A percentile compares a stretch with the other conserved stretches of the same genome.
phyloP scores from a whole-genome alignment of 345 rosid species.

The Salix exigua region DNA sequence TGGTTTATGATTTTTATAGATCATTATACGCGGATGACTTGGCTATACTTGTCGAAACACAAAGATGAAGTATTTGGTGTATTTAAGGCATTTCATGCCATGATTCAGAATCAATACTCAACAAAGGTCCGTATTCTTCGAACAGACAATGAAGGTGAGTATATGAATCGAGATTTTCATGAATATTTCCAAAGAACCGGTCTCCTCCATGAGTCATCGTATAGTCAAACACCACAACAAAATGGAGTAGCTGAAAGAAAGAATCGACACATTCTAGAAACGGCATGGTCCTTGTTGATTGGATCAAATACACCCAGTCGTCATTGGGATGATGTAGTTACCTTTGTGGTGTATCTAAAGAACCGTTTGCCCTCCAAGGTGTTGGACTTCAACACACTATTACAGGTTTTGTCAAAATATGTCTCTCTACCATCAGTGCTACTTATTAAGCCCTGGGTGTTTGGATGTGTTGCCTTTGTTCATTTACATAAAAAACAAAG shows the following conservation, averaged over 20 bases:
- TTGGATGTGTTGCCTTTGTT: too few species aligned
- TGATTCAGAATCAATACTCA: too few species aligned
- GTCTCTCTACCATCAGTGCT: neutral
- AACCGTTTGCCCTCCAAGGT: neutral
- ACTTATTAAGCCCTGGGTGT: too few species aligned
- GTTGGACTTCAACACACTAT: neutral
- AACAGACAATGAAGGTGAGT: neutral
- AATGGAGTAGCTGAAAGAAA: too few species aligned
- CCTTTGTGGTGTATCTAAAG: neutral
- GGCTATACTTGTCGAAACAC: neutral
- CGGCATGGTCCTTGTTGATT: neutral
- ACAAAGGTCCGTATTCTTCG: too few species aligned
- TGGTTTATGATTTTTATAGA: neutral
- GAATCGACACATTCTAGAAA: neutral
- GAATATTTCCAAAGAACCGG: neutral
- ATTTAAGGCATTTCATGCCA: too few species aligned
- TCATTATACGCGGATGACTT: neutral
- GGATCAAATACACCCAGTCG: neutral
- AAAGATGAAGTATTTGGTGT: too few species aligned
- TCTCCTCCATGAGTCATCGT: neutral
- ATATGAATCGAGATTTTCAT: neutral
- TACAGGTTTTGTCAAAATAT: neutral
- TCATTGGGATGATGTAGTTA: neutral
- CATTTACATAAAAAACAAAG: too few species aligned
- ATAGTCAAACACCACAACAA: too few species aligned